These are phyloP conservation scores for Capsella bursapastoris DNA, from an alignment of 345 rosid genomes.

Conservation along the genomic window DNA sequence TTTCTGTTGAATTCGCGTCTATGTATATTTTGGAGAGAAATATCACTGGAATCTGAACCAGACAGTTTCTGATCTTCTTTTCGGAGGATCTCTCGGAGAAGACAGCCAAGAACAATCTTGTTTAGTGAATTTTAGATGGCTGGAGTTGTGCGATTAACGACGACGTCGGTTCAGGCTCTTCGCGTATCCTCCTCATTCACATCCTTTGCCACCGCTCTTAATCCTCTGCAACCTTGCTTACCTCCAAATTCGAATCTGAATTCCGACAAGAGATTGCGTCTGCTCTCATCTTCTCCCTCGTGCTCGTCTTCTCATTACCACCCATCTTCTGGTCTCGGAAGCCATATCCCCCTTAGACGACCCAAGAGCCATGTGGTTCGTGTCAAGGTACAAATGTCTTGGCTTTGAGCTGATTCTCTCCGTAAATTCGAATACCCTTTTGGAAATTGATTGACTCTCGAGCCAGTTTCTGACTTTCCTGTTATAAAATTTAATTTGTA, in stretches of 20 bases:
- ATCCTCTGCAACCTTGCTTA: conserved; percentile 46
- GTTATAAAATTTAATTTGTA: not conserved
- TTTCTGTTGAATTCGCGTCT: conserved; percentile 36
- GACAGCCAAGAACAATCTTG: conserved; percentile 15
- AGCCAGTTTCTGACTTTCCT: not conserved
- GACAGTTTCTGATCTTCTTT: conserved; percentile 44
- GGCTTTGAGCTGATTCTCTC: conserved; percentile 4
- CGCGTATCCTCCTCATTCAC: conserved; percentile 52
- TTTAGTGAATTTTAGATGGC: conserved; percentile 56
- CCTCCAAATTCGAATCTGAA: conserved; percentile 34
- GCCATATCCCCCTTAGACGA: conserved; percentile 24
- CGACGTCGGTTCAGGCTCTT: conserved; percentile 49
- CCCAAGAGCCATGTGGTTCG: conserved; percentile 30
- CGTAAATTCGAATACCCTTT: not conserved
- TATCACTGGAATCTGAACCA: conserved; percentile 43
- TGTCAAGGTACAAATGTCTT: conserved; percentile 37
- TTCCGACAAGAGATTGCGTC: conserved; percentile 49
- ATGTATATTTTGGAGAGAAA: conserved; percentile 15
- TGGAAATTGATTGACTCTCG: not conserved
- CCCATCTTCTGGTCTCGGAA: conserved; percentile 25
- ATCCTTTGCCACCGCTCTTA: conserved; percentile 47
- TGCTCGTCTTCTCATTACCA: conserved; percentile 35
- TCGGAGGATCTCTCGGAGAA: conserved; percentile 38
- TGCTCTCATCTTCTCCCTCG: conserved; percentile 44
- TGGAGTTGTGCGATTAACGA: conserved; percentile 57